phyloP scores from a whole-genome alignment of 129 eudicot species.

The Lactuca saligna region DNA sequence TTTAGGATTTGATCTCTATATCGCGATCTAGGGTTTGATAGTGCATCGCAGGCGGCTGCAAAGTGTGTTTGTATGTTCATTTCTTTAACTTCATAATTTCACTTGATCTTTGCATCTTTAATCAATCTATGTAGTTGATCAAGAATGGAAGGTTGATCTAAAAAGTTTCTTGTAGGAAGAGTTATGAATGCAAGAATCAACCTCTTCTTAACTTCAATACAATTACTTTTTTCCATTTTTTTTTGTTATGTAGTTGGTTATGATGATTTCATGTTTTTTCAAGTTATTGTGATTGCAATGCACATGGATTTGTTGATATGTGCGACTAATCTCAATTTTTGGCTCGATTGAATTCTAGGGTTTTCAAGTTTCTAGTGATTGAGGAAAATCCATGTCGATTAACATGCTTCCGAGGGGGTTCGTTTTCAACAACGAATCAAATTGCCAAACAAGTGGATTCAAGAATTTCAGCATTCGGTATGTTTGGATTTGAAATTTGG shows the following conservation, averaged over 20 bases:
- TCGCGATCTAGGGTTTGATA: constrained; percentile 7
- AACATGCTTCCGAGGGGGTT: neutral
- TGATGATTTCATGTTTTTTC: neutral
- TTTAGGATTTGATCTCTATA: neutral
- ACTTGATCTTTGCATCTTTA: constrained; percentile 20
- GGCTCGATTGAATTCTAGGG: constrained; percentile 19
- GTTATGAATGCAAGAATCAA: constrained; percentile 7
- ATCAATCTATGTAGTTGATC: constrained; percentile 19
- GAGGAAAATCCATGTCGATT: constrained; percentile 3
- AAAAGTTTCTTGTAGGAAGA: constrained; percentile 1
- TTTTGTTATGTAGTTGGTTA: constrained; percentile 1
- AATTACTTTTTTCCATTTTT: constrained; percentile 6
- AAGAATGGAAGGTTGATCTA: constrained; percentile 22
- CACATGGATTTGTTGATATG: constrained; percentile 1
- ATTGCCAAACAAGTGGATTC: neutral
- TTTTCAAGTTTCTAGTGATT: constrained; percentile 12
- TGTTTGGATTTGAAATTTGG: constrained; percentile 21
- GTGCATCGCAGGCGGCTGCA: neutral
- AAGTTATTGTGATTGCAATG: constrained; percentile 11
- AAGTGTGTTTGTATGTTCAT: constrained; percentile 10
- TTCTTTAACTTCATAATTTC: constrained; percentile 4
- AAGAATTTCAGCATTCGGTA: constrained; percentile 10
- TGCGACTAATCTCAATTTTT: constrained; percentile 7
- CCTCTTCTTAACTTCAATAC: constrained; percentile 1
- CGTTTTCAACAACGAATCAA: neutral